Percentiles rank a stretch among this genome's conserved stretches.
These are phyloP conservation scores for Takashimella tepidaria DNA, from an alignment of 1,284 basidiomycete genomes.

Conservation along the genomic window DNA sequence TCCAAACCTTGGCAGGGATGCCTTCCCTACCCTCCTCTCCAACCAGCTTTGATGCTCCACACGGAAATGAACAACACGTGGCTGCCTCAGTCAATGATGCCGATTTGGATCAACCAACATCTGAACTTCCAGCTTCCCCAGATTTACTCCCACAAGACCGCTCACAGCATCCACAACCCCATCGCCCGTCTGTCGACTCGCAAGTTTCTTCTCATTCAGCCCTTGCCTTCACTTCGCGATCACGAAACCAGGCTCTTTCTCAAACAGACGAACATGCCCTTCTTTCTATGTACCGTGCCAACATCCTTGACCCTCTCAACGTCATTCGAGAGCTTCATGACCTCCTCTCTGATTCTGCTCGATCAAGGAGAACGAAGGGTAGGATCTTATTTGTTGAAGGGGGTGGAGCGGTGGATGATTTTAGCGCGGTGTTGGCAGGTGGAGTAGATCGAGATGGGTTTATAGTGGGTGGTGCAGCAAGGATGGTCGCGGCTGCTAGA, in stretches of 20 bases:
- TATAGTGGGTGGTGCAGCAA: slow-evolving; percentile 9
- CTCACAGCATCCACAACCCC: background rate
- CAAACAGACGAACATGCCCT: slow-evolving; percentile 31
- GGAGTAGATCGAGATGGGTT: background rate
- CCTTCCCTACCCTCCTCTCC: too few species aligned
- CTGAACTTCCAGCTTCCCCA: background rate
- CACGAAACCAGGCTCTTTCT: slow-evolving; percentile 12
- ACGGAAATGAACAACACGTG: background rate
- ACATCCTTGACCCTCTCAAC: slow-evolving; percentile 36
- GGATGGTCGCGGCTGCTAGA: slow-evolving; percentile 28
- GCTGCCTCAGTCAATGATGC: background rate
- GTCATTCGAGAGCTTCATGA: slow-evolving; percentile 36
- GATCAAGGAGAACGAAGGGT: slow-evolving; percentile 12
- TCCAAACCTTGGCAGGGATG: too few species aligned
- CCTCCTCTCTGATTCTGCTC: slow-evolving; percentile 18
- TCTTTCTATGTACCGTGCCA: slow-evolving; percentile 28
- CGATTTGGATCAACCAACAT: background rate
- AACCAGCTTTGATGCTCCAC: too few species aligned
- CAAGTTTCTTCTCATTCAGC: too few species aligned
- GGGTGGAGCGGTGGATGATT: slow-evolving; percentile 14
- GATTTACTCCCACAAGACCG: background rate
- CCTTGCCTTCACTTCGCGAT: background rate
- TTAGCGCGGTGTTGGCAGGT: slow-evolving; percentile 1
- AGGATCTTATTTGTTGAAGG: slow-evolving; percentile 42
- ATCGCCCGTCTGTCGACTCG: too few species aligned